Conservation (phyloP, 1,139 yeast species). For the Candida labiduridarum region DNA sequence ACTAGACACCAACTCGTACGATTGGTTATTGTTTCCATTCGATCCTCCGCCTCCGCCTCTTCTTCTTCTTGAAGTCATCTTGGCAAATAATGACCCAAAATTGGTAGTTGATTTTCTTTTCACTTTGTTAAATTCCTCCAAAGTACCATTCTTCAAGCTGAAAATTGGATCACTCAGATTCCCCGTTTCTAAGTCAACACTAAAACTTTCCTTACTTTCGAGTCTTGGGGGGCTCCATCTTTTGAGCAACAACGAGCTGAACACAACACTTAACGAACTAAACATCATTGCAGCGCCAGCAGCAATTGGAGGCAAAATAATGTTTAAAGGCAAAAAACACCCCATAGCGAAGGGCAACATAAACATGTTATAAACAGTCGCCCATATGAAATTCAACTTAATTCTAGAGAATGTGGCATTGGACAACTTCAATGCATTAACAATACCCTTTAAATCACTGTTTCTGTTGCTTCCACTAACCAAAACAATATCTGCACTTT, state of each 20-base stretch:
- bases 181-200: slow-evolving; percentile 28
- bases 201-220: slow-evolving; percentile 15
- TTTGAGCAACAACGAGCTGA: slow-evolving; percentile 73
- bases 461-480: slow-evolving; percentile 30
- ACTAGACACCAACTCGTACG: slow-evolving; percentile 11
- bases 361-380: slow-evolving; percentile 76
- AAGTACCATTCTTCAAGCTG: slow-evolving; percentile 31
- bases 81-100: slow-evolving; percentile 8
- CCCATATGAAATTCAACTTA: slow-evolving; percentile 82
- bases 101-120: slow-evolving; percentile 21
- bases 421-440: slow-evolving; percentile 75
- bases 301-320: slow-evolving; percentile 82
- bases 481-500: slow-evolving; percentile 91
- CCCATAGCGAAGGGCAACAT: slow-evolving; percentile 99
- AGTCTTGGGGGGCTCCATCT: slow-evolving; percentile 54
- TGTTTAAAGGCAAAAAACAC: slow-evolving; percentile 71
- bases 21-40: slow-evolving; percentile 7
- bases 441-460: slow-evolving; percentile 62
- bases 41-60: neutral
- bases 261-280: slow-evolving; percentile 86
- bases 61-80: slow-evolving; percentile 3
- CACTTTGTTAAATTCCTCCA: slow-evolving; percentile 32
- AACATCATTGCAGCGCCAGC: slow-evolving; percentile 95
- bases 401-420: slow-evolving; percentile 71
- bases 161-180: slow-evolving; percentile 21